Conservation (phyloP, 108 stramenopile genomes). For the Skeletonema costatum region DNA sequence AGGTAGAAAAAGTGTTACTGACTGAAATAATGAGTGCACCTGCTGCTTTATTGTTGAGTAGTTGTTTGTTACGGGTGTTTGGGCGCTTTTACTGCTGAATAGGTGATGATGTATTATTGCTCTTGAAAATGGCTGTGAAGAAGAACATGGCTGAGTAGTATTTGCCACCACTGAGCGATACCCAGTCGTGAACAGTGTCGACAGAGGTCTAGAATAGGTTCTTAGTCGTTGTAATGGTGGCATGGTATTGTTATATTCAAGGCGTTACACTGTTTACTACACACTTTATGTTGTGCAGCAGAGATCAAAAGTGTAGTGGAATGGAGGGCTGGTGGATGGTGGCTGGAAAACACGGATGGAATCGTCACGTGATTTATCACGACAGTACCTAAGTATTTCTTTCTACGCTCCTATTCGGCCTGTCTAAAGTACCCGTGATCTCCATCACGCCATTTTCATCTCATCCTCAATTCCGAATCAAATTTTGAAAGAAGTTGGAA, state of each 20-base stretch:
- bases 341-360: no score
- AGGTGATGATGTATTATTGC: background rate
- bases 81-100: background rate
- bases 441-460: no score
- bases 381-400: no score
- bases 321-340: no score
- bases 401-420: no score
- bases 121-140: background rate
- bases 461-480: no score
- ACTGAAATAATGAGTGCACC: conserved; percentile 8
- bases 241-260: background rate
- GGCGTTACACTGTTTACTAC: background rate
- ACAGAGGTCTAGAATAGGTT: background rate
- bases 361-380: no score
- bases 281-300: background rate
- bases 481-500: no score
- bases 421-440: no score
- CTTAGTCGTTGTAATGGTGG: background rate
- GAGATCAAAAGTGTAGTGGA: background rate
- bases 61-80: background rate
- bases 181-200: background rate
- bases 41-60: conserved; percentile 4
- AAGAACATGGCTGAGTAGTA: background rate
- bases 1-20: conserved; percentile 8
- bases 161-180: background rate